Conservation (phyloP, 2,329 filamentous ascomycete genomes). For the Colletotrichum siamense region DNA sequence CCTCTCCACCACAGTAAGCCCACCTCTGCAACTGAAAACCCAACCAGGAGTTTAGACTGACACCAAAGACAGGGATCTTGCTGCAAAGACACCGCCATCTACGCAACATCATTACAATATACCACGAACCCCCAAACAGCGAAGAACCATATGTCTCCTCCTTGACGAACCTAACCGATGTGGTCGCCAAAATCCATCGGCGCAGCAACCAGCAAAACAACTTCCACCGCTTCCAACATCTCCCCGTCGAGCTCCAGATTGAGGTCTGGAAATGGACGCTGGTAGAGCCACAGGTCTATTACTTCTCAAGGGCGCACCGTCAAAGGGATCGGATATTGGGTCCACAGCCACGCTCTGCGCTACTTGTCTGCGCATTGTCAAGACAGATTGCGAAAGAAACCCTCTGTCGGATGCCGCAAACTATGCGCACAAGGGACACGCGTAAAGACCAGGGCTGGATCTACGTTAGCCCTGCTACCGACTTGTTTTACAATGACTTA, state of each 20-base stretch:
- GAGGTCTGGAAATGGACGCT: not conserved
- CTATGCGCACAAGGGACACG: not conserved
- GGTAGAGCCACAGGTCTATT: not conserved
- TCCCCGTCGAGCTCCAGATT: not conserved
- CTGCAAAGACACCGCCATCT: not conserved
- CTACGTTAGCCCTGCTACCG: not conserved
- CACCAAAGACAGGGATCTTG: not conserved
- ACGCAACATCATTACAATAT: not conserved
- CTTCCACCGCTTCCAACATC: not conserved
- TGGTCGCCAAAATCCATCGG: not conserved
- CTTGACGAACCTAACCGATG: not conserved
- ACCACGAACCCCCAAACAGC: not conserved
- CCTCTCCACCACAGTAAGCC: not conserved
- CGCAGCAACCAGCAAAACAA: no score
- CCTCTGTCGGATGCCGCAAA: not conserved
- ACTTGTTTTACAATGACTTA: not conserved
- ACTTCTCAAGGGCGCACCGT: not conserved
- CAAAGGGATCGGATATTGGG: not conserved
- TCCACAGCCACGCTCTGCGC: not conserved
- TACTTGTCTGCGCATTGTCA: not conserved
- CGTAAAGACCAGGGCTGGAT: not conserved
- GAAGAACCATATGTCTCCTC: not conserved
- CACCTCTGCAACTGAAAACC: not conserved
- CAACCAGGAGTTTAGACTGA: not conserved
- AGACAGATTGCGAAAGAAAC: not conserved